Evolutionary conservation across 208 protist species (phyloP).

Genomic region (Acanthamoeba sp.): DNA sequence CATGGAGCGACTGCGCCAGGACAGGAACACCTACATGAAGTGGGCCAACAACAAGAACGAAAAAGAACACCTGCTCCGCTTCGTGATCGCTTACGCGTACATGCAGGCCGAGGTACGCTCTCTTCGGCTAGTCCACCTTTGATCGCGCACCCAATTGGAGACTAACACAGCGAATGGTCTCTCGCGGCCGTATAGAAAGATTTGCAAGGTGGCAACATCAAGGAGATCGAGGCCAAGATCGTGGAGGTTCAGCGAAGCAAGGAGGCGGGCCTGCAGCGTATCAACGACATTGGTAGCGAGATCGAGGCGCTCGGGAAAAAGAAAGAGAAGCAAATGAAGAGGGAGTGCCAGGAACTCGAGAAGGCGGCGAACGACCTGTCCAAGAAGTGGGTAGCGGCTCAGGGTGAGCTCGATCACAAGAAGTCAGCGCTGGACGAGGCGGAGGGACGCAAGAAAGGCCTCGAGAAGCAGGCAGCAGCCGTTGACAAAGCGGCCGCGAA

Average conservation of each 20-base stretch:
- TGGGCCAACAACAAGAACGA: constrained; percentile 86
- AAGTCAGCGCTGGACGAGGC: constrained; percentile 61
- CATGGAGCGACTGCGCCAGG: constrained; percentile 91
- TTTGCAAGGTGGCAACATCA: constrained; percentile 33
- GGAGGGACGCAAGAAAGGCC: neutral
- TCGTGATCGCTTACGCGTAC: constrained; percentile 90
- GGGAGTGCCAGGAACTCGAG: constrained; percentile 70
- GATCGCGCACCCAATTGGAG: too few relatives aligned
- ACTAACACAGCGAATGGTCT: too few relatives aligned
- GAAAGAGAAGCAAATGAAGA: constrained; percentile 75
- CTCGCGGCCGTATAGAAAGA: neutral
- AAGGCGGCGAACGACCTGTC: constrained; percentile 71
- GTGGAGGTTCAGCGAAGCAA: neutral
- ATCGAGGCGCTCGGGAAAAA: constrained; percentile 87
- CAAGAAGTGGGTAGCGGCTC: constrained; percentile 84
- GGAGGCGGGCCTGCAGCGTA: constrained; percentile 81
- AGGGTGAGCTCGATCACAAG: constrained; percentile 65
- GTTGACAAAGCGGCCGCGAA: neutral
- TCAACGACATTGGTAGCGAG: constrained; percentile 86
- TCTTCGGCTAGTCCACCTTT: neutral
- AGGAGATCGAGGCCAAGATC: constrained; percentile 62
- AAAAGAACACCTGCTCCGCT: constrained; percentile 87
- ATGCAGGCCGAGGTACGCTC: neutral
- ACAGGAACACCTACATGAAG: constrained; percentile 89
- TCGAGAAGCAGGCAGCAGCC: constrained; percentile 40